Percentiles rank a stretch among this genome's conserved stretches.
These are phyloP conservation scores for Fulvia fulva DNA, from an alignment of 2,329 filamentous ascomycete species.

Conservation along the genomic window DNA sequence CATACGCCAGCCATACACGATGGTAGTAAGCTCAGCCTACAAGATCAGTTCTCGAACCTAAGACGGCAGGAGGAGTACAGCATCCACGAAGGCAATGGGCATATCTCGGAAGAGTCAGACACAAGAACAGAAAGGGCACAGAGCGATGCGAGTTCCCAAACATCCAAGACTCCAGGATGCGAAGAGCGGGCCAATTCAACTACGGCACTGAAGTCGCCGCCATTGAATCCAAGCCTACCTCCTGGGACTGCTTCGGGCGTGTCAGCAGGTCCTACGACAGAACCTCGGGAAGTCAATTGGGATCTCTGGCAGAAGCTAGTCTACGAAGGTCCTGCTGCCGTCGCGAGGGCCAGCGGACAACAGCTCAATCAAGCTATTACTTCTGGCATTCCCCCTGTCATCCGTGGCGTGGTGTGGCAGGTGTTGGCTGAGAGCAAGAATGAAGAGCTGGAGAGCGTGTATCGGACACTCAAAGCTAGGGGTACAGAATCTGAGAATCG, in stretches of 20 bases:
- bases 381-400: slow-evolving; percentile 87
- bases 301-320: slow-evolving; percentile 96
- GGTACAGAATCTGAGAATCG: slow-evolving; percentile 71
- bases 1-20: slow-evolving; percentile 27
- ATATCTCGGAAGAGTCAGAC: slow-evolving; percentile 12
- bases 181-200: slow-evolving; percentile 25
- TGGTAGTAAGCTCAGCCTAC: slow-evolving; percentile 38
- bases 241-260: slow-evolving; percentile 84
- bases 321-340: slow-evolving; percentile 85
- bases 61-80: slow-evolving; percentile 44
- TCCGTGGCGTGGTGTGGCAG: slow-evolving; percentile 98
- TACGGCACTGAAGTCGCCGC: slow-evolving; percentile 49
- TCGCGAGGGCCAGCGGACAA: slow-evolving; percentile 81
- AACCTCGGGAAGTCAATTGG: slow-evolving; percentile 83
- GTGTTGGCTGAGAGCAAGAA: slow-evolving; percentile 94
- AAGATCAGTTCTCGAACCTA: slow-evolving; percentile 45
- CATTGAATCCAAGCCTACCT: slow-evolving; percentile 66
- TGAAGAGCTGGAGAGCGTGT: slow-evolving; percentile 81
- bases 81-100: slow-evolving; percentile 15
- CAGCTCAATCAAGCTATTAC: slow-evolving; percentile 89
- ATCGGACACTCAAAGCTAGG: slow-evolving; percentile 72
- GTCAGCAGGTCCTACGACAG: slow-evolving; percentile 69
- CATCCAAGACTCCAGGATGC: slow-evolving; percentile 16
- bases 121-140: slow-evolving; percentile 27
- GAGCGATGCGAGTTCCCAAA: slow-evolving; percentile 38